Evolutionary conservation across 345 rosid genomes (phyloP).

Genomic region (Bretschneidera sinensis): DNA sequence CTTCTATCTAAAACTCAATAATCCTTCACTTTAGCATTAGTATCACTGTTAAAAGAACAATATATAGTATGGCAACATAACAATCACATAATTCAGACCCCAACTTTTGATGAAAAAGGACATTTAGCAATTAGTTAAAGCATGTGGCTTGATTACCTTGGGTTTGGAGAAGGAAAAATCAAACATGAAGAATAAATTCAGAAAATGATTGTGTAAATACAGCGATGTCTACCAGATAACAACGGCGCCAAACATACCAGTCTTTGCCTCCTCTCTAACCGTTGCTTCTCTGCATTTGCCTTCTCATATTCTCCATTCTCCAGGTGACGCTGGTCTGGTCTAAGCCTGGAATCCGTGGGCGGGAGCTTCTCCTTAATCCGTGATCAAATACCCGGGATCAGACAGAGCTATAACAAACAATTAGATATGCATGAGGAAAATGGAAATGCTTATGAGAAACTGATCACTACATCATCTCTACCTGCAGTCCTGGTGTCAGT

Average conservation of each 20-base stretch:
- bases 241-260: slow-evolving; percentile 44
- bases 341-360: slow-evolving; percentile 90
- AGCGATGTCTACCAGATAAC: neutral
- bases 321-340: slow-evolving; percentile 94
- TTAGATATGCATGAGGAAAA: slow-evolving; percentile 37
- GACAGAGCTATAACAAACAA: slow-evolving; percentile 40
- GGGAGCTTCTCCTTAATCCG: slow-evolving; percentile 95
- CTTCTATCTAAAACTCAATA: neutral
- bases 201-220: neutral
- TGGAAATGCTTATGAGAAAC: slow-evolving; percentile 21
- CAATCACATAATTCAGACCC: neutral
- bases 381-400: slow-evolving; percentile 60
- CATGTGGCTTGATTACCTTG: neutral
- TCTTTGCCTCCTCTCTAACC: slow-evolving; percentile 90
- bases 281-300: slow-evolving; percentile 89
- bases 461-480: slow-evolving; percentile 39
- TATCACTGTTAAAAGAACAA: neutral
- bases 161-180: neutral
- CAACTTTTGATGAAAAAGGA: neutral
- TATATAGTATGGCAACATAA: neutral
- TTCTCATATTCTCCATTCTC: slow-evolving; percentile 98
- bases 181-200: neutral
- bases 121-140: neutral
- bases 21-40: neutral
- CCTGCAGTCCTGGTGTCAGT: slow-evolving; percentile 90